Evolutionary conservation across 2,329 filamentous ascomycete species (phyloP).

Genomic region (Diaporthe ampelina): DNA sequence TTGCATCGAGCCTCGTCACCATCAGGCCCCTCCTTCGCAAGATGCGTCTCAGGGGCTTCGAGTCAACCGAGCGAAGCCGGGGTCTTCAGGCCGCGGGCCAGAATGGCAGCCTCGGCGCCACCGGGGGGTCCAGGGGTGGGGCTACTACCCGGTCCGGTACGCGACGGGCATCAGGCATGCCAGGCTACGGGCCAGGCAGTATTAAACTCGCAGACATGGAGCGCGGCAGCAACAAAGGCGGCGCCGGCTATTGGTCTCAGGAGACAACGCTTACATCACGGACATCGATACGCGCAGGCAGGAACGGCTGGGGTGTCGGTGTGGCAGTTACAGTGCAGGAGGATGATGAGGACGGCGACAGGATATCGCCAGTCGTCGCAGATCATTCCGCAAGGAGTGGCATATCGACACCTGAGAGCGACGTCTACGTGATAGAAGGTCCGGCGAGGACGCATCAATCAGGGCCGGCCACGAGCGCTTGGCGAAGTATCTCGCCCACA

Average conservation of each 20-base stretch:
- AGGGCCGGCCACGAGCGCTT: neutral
- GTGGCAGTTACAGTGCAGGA: slow-evolving; percentile 43
- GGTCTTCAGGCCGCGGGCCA: slow-evolving; percentile 49
- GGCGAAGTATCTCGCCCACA: slow-evolving; percentile 45
- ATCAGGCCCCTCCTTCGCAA: slow-evolving; percentile 67
- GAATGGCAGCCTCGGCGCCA: slow-evolving; percentile 43
- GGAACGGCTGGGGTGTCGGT: slow-evolving; percentile 6
- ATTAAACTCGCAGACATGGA: slow-evolving; percentile 55
- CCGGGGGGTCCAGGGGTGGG: slow-evolving; percentile 27
- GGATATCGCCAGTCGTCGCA: slow-evolving; percentile 38
- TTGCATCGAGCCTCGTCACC: slow-evolving; percentile 67
- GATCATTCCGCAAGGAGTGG: slow-evolving; percentile 32
- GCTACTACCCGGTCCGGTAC: neutral
- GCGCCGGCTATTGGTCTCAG: slow-evolving; percentile 21
- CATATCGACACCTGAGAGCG: slow-evolving; percentile 50
- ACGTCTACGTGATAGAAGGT: slow-evolving; percentile 55
- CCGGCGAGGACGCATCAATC: slow-evolving; percentile 42
- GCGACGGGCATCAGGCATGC: slow-evolving; percentile 45
- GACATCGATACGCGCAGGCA: slow-evolving; percentile 1
- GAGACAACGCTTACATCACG: slow-evolving; percentile 24
- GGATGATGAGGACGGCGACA: slow-evolving; percentile 39
- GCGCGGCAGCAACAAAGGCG: slow-evolving; percentile 34
- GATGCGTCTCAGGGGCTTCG: slow-evolving; percentile 63
- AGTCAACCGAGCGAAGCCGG: slow-evolving; percentile 54
- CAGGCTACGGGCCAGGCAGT: slow-evolving; percentile 54